These are phyloP conservation scores for Proteromonas lacertae DNA, from an alignment of 352 stramenopile genomes.

Conservation along the genomic window DNA sequence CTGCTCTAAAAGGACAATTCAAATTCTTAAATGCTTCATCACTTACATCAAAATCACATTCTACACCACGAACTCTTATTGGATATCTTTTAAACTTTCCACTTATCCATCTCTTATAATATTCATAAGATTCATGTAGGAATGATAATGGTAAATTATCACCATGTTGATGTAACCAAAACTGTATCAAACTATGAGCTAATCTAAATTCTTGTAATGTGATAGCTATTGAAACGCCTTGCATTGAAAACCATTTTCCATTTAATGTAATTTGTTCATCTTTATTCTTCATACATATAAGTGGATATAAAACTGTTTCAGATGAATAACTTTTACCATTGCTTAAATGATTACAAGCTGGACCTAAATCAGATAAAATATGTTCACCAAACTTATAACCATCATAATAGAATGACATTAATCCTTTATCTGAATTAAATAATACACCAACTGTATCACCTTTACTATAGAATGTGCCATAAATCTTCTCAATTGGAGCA, in stretches of 20 bases:
- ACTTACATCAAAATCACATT: too few relatives aligned
- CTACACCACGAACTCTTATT: too few relatives aligned
- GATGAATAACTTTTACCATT: slow-evolving; percentile 7
- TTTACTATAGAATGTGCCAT: neutral
- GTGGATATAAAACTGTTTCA: slow-evolving; percentile 63
- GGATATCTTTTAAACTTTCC: too few relatives aligned
- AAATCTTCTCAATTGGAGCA: neutral
- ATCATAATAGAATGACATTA: slow-evolving; percentile 89
- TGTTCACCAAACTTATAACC: slow-evolving; percentile 95
- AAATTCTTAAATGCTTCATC: too few relatives aligned
- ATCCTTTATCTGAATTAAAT: slow-evolving; percentile 84
- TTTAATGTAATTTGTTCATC: slow-evolving; percentile 74
- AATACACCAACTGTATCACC: slow-evolving; percentile 92
- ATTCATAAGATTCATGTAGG: too few relatives aligned
- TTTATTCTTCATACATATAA: slow-evolving; percentile 68
- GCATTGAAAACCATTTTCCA: slow-evolving; percentile 56
- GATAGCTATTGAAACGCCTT: too few relatives aligned
- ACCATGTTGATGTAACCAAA: too few relatives aligned
- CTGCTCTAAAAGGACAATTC: too few relatives aligned
- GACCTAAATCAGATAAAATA: slow-evolving; percentile 77
- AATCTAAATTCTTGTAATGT: too few relatives aligned
- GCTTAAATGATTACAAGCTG: slow-evolving; percentile 63
- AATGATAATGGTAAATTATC: too few relatives aligned
- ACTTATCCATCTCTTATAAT: too few relatives aligned
- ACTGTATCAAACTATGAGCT: too few relatives aligned